Base-by-base conservation (phyloP, 108 stramenopile genomes). In the Discostella pseudostelligera region DNA sequence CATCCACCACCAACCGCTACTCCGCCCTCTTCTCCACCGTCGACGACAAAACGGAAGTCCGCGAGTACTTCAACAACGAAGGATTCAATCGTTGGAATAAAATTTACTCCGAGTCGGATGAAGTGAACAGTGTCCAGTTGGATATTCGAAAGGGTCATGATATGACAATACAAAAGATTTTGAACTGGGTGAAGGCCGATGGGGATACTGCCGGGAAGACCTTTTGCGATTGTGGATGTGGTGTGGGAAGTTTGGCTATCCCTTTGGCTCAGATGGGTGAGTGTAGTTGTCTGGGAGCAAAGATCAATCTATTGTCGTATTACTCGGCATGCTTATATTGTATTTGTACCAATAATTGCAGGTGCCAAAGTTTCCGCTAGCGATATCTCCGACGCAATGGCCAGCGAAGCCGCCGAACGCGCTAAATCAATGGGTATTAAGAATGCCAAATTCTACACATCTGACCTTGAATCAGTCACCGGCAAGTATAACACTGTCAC, bases 1-100 rank as follows among this genome's bases (percentile, higher is more conserved):
- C 3, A 14, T 11, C 13, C 51, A 32, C 11, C 65, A 44, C 8
- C 39, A 16, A 14, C 40, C 8, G 56, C 49, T 28, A 29, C 10
- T 42, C 61, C 14, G 39, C 61, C 36, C 55, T 67, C 21, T 76
- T 64, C 49, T 70, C 79, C 47, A 50, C 74, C 29, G 63, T 88
- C 14, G 92, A 97, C 65, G 96, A 97, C 81, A 97, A 97, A 82
- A 84, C 93, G 22, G 97, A 97, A 79, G 97, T 97, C 32, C 87
- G 88, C 9, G 92, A 96, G 59, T 97, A 97, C 78, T 97, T 97
- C 90, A 97, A 97, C 77, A 90, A 89, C 54, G 96, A 97, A 72
- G 97, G 97, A n/a, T 97, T 97, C 86, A 93, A 88, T 49, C 85
- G 97, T 59, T 97, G 97, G 97, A 96, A 97, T 72, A 97, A 97